A percentile compares a stretch with the other conserved stretches of the same genome.
These are phyloP conservation scores for Sugiyamaella boreocaroliniensis DNA, from an alignment of 805 yeast species.

Conservation along the genomic window DNA sequence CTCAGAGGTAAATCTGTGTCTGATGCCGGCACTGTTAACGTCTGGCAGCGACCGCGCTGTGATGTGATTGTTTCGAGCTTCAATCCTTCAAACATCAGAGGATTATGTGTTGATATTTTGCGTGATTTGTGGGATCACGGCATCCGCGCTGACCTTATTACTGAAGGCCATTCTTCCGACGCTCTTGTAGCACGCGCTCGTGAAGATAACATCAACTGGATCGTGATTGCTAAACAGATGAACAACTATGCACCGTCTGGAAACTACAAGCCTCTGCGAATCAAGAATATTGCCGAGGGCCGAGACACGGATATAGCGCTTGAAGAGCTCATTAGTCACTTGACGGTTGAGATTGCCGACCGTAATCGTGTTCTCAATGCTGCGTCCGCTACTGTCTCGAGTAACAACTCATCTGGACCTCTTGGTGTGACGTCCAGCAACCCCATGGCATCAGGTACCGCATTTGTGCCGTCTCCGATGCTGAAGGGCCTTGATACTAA, in stretches of 20 bases:
- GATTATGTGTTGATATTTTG: slow-evolving; percentile 58
- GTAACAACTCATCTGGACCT: neutral
- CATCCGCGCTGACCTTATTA: slow-evolving; percentile 65
- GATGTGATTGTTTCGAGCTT: slow-evolving; percentile 75
- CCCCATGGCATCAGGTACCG: neutral
- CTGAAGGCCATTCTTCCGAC: slow-evolving; percentile 41
- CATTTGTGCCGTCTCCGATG: neutral
- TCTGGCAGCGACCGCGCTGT: slow-evolving; percentile 58
- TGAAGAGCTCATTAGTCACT: slow-evolving; percentile 51
- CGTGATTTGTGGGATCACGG: slow-evolving; percentile 65
- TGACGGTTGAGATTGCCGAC: slow-evolving; percentile 31
- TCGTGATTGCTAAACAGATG: slow-evolving; percentile 71
- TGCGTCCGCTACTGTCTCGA: neutral
- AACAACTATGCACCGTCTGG: slow-evolving; percentile 35
- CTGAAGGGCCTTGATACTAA: slow-evolving; percentile 1
- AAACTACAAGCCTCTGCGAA: slow-evolving; percentile 67
- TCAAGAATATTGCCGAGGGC: slow-evolving; percentile 54
- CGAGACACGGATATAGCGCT: slow-evolving; percentile 68
- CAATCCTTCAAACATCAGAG: slow-evolving; percentile 47
- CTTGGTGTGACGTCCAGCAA: neutral
- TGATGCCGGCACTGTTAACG: slow-evolving; percentile 24
- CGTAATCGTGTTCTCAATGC: slow-evolving; percentile 8
- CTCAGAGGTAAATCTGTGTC: slow-evolving; percentile 12
- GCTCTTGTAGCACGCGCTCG: slow-evolving; percentile 60
- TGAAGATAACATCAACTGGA: slow-evolving; percentile 66